Conservation (phyloP, 495 filamentous ascomycete species). For the Sporormia fimetaria region DNA sequence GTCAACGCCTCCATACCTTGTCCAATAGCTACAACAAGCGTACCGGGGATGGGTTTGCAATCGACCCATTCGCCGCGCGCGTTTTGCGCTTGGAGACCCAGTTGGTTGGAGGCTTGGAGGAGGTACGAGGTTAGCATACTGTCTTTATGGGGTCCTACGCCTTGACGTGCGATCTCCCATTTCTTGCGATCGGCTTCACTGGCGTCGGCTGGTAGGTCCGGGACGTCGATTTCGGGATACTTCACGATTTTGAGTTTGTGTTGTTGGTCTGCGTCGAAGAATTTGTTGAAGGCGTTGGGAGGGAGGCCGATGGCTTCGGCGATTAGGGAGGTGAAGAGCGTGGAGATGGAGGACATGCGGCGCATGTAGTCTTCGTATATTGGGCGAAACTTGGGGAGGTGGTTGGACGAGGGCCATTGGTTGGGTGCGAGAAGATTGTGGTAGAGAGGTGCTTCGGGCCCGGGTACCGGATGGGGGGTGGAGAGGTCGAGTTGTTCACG, state of each 20-base stretch:
- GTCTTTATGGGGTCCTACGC: constrained; percentile 92
- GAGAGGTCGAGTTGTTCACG: constrained; percentile 89
- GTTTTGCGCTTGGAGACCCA: constrained; percentile 83
- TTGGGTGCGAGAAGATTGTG: constrained; percentile 75
- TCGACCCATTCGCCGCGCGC: constrained; percentile 72
- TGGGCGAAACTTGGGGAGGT: constrained; percentile 60
- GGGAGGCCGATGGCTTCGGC: constrained; percentile 77
- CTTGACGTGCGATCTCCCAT: constrained; percentile 47
- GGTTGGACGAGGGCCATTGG: constrained; percentile 67
- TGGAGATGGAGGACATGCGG: constrained; percentile 56
- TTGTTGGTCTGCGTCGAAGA: constrained; percentile 72
- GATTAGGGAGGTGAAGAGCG: constrained; percentile 70
- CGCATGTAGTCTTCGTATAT: constrained; percentile 64
- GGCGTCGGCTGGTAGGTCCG: constrained; percentile 30
- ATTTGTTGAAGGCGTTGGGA: constrained; percentile 60
- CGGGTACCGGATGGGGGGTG: constrained; percentile 58
- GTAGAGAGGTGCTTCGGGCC: constrained; percentile 54
- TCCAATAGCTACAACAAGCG: constrained; percentile 80
- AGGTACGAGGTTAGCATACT: constrained; percentile 79
- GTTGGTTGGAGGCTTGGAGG: constrained; percentile 70
- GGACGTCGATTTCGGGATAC: constrained; percentile 53
- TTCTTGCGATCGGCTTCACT: constrained; percentile 23
- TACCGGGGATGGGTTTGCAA: constrained; percentile 47
- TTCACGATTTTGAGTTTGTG: constrained; percentile 92
- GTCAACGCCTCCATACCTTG: constrained; percentile 88